Base-by-base conservation (phyloP, 805 yeast species). In the Saccharomyces mikatae region DNA sequence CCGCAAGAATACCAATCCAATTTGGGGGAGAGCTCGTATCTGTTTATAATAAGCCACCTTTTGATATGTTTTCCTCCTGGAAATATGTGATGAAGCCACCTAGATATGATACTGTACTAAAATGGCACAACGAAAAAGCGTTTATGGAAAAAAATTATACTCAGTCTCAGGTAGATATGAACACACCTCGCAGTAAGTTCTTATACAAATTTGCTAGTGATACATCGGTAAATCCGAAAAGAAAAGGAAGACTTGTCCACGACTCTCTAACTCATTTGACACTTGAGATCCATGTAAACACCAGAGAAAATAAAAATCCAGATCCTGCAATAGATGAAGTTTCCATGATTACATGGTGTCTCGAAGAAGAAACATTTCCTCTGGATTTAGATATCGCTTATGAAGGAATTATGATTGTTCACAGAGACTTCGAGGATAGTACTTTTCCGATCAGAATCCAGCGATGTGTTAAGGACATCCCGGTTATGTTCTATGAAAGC, bases 321-420 rank as follows among this genome's bases (percentile, higher is more conserved):
- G 86, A 89, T 62, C 95, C 97, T 0, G 54, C 61, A 3, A 47
- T 59, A 1, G 96, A 92, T 67, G 73, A 79, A 1, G 73, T 91
- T 0, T 57, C 69, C 0, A 77, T 83, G 6, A 76, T 90, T 0
- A 77, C 86, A 58, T 90, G 92, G 86, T 75, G 74, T 21, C 76
- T 80, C 57, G 80, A 83, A 54, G 77, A 76, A 26, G 76, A 74
- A 5, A 61, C 70, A 0, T 68, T 66, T 52, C 67, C 71, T 1
- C 61, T 69, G 52, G 74, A 72, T 13, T 52, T 71, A 8, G 69
- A 67, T 49, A 58, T 73, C 0, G 63, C 65, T 0, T 70, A 69
- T 3, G 71, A 73, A 31, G 84, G 84, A 0, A 61, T 72, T 1
- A 61, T 70, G 53, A 58, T 71, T 10, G 60, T 57, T 11, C 51